Percentiles rank a stretch among this genome's conserved stretches.
phyloP scores from a whole-genome alignment of 352 stramenopile species.

The Blastocystis sp. region DNA sequence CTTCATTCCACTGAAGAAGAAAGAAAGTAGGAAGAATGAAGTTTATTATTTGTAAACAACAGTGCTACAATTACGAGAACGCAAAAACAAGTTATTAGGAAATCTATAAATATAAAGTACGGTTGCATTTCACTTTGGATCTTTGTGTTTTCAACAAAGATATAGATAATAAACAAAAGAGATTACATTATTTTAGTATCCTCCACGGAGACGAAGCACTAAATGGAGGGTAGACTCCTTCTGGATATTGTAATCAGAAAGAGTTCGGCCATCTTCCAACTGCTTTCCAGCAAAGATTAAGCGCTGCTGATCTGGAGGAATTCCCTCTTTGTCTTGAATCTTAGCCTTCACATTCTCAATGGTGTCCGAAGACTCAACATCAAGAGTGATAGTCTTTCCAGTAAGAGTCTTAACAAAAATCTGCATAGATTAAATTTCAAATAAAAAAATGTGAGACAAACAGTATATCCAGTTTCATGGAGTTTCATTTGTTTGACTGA shows the following conservation, averaged over 20 bases:
- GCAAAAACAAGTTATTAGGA: neutral
- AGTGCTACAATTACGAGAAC: too few relatives aligned
- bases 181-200: conserved; percentile 64
- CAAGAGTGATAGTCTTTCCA: conserved; percentile 99
- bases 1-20: too few relatives aligned
- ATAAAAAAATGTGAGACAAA: conserved; percentile 21
- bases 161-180: conserved; percentile 9
- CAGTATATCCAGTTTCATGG: neutral
- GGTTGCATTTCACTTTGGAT: neutral
- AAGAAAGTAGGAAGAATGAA: too few relatives aligned
- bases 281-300: conserved; percentile 99
- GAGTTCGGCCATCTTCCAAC: conserved; percentile 87
- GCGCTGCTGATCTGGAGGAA: conserved; percentile 97
- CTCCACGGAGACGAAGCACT: conserved; percentile 87
- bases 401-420: conserved; percentile 88
- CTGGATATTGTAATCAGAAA: conserved; percentile 88
- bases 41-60: too few relatives aligned
- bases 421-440: conserved; percentile 72
- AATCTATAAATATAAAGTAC: neutral
- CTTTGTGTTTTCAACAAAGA: neutral
- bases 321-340: conserved; percentile 99
- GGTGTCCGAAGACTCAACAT: conserved; percentile 96
- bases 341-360: conserved; percentile 99
- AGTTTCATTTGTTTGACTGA: conserved; percentile 24
- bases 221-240: conserved; percentile 92